Evolutionary conservation across 257 asterid genomes (phyloP).

Genomic region (Jasminum sambac): DNA sequence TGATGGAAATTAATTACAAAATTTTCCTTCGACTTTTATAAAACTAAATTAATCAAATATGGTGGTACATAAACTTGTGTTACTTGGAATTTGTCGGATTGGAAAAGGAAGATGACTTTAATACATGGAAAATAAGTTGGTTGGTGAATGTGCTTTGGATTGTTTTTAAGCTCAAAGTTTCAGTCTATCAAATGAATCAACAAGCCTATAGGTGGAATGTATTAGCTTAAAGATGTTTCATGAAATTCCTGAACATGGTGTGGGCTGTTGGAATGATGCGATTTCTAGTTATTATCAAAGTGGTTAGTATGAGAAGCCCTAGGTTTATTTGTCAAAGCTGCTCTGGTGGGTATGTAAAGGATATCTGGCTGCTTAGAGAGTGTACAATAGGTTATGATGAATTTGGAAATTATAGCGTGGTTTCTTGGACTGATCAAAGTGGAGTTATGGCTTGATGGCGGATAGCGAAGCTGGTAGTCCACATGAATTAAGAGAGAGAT

Average conservation of each 20-base stretch:
- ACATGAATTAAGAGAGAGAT: conserved; percentile 52
- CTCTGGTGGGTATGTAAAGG: conserved; percentile 86
- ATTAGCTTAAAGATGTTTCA: conserved; percentile 61
- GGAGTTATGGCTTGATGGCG: conserved; percentile 65
- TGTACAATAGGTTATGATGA: conserved; percentile 62
- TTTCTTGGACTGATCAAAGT: conserved; percentile 76
- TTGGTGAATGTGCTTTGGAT: too few species aligned
- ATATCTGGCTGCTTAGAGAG: conserved; percentile 61
- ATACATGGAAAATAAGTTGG: too few species aligned
- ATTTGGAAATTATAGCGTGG: conserved; percentile 56
- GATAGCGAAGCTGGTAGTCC: conserved; percentile 46
- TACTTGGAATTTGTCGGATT: too few species aligned
- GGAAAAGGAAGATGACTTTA: too few species aligned
- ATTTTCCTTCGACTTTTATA: too few species aligned
- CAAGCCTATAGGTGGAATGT: too few species aligned
- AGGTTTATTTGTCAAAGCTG: conserved; percentile 54
- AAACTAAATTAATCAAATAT: too few species aligned
- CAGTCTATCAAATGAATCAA: too few species aligned
- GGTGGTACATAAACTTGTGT: too few species aligned
- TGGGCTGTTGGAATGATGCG: conserved; percentile 74
- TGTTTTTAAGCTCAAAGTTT: too few species aligned
- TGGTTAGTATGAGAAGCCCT: conserved; percentile 67
- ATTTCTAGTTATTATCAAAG: conserved; percentile 69
- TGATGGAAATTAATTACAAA: too few species aligned
- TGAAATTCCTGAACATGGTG: conserved; percentile 71